These are phyloP conservation scores for Magnolia kwangsiensis DNA, from an alignment of 164 flowering plant genomes.

Conservation along the genomic window DNA sequence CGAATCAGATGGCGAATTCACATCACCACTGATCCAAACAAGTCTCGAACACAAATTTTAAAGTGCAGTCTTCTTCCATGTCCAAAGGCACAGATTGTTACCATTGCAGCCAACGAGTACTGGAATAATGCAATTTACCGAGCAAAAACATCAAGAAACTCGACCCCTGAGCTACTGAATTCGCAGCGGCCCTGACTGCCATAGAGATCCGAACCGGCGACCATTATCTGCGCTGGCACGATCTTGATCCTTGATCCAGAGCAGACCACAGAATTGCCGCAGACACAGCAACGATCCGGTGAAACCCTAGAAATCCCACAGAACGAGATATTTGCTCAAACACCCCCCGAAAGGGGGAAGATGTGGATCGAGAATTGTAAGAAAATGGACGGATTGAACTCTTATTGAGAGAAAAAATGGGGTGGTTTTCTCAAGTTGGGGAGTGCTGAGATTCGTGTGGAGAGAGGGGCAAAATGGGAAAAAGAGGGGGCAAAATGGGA, in stretches of 20 bases:
- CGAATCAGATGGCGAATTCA: background rate
- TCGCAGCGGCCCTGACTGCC: background rate
- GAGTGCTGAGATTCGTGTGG: background rate
- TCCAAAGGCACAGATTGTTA: constrained; percentile 5
- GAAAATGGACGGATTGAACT: background rate
- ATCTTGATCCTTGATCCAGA: constrained; percentile 2
- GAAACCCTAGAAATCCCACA: constrained; percentile 5
- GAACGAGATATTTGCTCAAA: background rate
- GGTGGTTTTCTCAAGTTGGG: background rate
- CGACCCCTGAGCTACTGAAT: constrained; percentile 12
- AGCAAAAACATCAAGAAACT: constrained; percentile 11
- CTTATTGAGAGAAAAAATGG: background rate
- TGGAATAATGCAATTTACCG: constrained; percentile 4
- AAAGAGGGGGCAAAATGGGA: background rate
- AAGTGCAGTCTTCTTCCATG: constrained; percentile 57
- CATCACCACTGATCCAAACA: constrained; percentile 10
- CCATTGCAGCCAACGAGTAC: background rate
- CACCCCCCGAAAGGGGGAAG: constrained; percentile 3
- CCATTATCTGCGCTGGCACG: background rate
- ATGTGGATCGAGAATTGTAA: background rate
- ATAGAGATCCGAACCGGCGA: background rate
- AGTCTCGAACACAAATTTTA: constrained; percentile 15
- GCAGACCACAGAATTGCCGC: background rate
- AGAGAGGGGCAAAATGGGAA: background rate
- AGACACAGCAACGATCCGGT: background rate